Evolutionary conservation across 2,329 filamentous ascomycete species (phyloP).

Genomic region (Fusarium sp.): DNA sequence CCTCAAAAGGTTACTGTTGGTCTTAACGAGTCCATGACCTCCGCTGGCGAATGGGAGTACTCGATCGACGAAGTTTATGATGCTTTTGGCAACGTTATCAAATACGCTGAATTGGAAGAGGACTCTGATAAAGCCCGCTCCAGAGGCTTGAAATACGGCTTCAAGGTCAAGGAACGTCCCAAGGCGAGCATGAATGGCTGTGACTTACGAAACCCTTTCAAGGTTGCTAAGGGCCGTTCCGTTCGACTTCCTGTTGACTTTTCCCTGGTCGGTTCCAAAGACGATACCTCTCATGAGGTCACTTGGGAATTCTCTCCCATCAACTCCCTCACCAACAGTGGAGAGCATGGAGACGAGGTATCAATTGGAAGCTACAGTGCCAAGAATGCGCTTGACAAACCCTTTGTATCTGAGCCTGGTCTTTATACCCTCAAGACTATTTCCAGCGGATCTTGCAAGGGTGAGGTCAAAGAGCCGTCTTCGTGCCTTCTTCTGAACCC

Average conservation of each 20-base stretch:
- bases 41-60: constrained; percentile 86
- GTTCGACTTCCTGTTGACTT: constrained; percentile 78
- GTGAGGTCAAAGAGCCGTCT: constrained; percentile 91
- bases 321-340: constrained; percentile 73
- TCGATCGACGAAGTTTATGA: constrained; percentile 92
- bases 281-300: constrained; percentile 76
- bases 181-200: constrained; percentile 78
- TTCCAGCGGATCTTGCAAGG: constrained; percentile 82
- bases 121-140: constrained; percentile 74
- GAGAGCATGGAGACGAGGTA: constrained; percentile 73
- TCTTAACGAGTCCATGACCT: constrained; percentile 88
- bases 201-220: constrained; percentile 82
- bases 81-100: constrained; percentile 86
- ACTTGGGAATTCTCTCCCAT: constrained; percentile 86
- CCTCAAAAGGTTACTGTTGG: constrained; percentile 80
- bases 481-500: constrained; percentile 95
- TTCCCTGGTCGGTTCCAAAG: constrained; percentile 67
- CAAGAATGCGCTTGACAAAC: constrained; percentile 71
- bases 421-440: constrained; percentile 88
- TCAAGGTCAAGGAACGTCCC: constrained; percentile 89
- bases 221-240: constrained; percentile 80
- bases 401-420: constrained; percentile 79
- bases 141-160: constrained; percentile 77
- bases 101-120: constrained; percentile 74
- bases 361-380: constrained; percentile 69